Conservation (phyloP, 495 filamentous ascomycete species). For the Tuber borchii region DNA sequence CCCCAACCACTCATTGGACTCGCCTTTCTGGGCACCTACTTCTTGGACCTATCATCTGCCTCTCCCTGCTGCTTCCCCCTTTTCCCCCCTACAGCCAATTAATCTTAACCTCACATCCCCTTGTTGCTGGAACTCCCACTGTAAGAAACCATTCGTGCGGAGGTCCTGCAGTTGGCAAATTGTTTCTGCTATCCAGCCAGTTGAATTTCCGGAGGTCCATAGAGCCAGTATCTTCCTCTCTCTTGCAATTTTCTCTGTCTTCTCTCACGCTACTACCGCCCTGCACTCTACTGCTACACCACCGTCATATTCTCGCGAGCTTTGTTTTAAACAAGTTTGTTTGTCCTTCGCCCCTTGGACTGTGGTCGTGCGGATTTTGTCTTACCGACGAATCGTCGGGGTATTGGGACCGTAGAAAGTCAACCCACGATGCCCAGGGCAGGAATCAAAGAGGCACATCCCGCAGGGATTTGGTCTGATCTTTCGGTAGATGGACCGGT, state of each 20-base stretch:
- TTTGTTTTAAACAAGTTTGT: not conserved
- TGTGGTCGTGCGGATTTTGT: not conserved
- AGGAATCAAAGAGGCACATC: conserved; percentile 52
- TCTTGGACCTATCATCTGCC: conserved; percentile 1
- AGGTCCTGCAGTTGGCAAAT: conserved; percentile 26
- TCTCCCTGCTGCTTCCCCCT: conserved; percentile 11
- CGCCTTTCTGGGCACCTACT: not conserved
- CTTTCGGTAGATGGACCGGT: conserved; percentile 90
- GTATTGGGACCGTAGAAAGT: not conserved
- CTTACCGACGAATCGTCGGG: not conserved
- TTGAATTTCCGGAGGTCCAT: conserved; percentile 16
- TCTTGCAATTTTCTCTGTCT: not conserved
- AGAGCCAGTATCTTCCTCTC: conserved; percentile 21
- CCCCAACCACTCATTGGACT: not conserved
- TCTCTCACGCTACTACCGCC: not conserved
- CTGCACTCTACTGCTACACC: not conserved
- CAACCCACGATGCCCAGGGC: conserved; percentile 33
- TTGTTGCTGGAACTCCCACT: conserved; percentile 15
- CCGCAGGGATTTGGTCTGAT: conserved; percentile 91
- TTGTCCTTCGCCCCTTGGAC: not conserved
- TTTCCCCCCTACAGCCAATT: conserved; percentile 28
- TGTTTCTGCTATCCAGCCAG: conserved; percentile 12
- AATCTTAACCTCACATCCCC: conserved; percentile 20
- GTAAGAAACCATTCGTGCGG: conserved; percentile 22
- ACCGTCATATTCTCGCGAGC: not conserved